These are phyloP conservation scores for Meredithiella fracta DNA, from an alignment of 2,329 filamentous ascomycete genomes.

Conservation along the genomic window DNA sequence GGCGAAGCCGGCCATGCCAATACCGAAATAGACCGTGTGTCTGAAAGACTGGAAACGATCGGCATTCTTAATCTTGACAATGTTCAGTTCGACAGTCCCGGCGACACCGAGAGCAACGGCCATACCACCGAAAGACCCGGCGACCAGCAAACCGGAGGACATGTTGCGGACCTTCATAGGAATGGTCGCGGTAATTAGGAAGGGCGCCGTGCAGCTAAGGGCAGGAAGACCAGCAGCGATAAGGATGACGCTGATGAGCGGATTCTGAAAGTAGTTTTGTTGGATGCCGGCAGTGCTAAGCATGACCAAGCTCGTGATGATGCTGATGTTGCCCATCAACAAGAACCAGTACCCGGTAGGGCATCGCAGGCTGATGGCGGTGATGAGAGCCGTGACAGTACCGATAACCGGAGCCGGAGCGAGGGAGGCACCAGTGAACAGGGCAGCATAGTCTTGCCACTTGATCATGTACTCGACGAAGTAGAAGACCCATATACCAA, in stretches of 20 bases:
- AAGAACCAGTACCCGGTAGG: conserved; percentile 22
- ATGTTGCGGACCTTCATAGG: conserved; percentile 29
- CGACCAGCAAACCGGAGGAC: conserved; percentile 39
- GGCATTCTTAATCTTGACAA: conserved; percentile 17
- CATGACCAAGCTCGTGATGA: conserved; percentile 27
- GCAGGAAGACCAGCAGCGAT: conserved; percentile 51
- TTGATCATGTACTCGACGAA: conserved; percentile 32
- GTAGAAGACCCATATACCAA: conserved; percentile 38
- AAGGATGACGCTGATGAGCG: conserved; percentile 40
- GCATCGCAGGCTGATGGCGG: conserved; percentile 26
- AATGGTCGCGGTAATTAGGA: conserved; percentile 40
- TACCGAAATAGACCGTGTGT: conserved; percentile 26
- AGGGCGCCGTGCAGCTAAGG: conserved; percentile 43
- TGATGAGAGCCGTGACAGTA: conserved; percentile 28
- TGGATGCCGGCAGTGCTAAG: conserved; percentile 8
- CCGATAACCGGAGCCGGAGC: conserved; percentile 29
- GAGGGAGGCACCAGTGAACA: conserved; percentile 30
- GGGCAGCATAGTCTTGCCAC: conserved; percentile 25
- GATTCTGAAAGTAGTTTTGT: conserved; percentile 47
- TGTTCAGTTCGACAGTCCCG: conserved; percentile 40
- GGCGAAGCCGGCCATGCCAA: conserved; percentile 24
- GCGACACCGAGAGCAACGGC: conserved; percentile 49
- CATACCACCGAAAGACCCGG: conserved; percentile 52
- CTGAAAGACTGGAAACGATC: conserved; percentile 22
- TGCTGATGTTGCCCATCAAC: conserved; percentile 27